Evolutionary conservation across 2,329 filamentous ascomycete species (phyloP).

Genomic region (Penicillium polonicum): DNA sequence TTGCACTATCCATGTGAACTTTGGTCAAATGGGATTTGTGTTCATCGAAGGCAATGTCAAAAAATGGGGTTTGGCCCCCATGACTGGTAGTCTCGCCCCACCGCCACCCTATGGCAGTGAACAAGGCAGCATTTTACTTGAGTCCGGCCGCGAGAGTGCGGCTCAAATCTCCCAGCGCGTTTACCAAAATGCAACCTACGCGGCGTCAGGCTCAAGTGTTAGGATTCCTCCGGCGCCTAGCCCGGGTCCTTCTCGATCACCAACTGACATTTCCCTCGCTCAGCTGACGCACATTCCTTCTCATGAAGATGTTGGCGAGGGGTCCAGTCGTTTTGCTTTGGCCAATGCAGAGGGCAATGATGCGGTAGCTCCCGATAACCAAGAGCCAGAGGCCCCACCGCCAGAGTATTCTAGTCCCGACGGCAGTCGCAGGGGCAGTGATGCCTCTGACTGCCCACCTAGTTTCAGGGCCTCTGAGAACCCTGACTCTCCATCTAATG

Average conservation of each 20-base stretch:
- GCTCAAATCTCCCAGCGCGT: slow-evolving; percentile 41
- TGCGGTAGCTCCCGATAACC: slow-evolving; percentile 17
- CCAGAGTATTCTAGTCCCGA: slow-evolving; percentile 57
- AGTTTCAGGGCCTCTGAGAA: slow-evolving; percentile 1
- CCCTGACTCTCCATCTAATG: neutral
- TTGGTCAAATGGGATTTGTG: slow-evolving; percentile 95
- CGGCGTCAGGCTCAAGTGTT: slow-evolving; percentile 75
- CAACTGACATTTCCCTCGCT: slow-evolving; percentile 92
- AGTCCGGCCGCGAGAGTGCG: slow-evolving; percentile 68
- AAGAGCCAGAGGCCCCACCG: slow-evolving; percentile 32
- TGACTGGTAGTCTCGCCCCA: slow-evolving; percentile 90
- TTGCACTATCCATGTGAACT: slow-evolving; percentile 90
- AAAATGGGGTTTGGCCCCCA: slow-evolving; percentile 97
- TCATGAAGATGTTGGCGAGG: slow-evolving; percentile 68
- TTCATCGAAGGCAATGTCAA: slow-evolving; percentile 99
- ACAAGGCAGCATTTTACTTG: slow-evolving; percentile 91
- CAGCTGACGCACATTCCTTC: slow-evolving; percentile 72
- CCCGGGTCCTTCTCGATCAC: slow-evolving; percentile 83
- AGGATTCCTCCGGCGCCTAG: slow-evolving; percentile 72
- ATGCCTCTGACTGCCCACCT: slow-evolving; percentile 44
- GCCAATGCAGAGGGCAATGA: slow-evolving; percentile 22
- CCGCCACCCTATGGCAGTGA: slow-evolving; percentile 96
- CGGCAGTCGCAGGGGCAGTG: slow-evolving; percentile 57
- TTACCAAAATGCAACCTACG: slow-evolving; percentile 62
- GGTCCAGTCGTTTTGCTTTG: slow-evolving; percentile 55